Evolutionary conservation across 805 yeast genomes (phyloP).

Genomic region (Saturnispora zaruensis): DNA sequence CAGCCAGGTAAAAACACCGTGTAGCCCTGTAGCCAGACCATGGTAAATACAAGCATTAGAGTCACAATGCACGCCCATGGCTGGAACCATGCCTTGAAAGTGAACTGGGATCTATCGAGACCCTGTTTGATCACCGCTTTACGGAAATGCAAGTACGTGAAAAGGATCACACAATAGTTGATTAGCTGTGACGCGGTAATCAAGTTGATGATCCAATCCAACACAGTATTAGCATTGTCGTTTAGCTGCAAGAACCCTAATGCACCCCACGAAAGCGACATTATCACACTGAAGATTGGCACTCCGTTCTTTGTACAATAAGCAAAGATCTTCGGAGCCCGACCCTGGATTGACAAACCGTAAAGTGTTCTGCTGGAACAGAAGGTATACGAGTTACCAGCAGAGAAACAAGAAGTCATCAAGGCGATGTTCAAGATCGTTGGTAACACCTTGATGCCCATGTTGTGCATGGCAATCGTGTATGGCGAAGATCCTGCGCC

Average conservation of each 20-base stretch:
- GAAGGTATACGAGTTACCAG: conserved; percentile 73
- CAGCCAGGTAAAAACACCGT: conserved; percentile 58
- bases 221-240: conserved; percentile 51
- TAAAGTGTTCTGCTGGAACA: conserved; percentile 60
- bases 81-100: conserved; percentile 41
- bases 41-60: conserved; percentile 18
- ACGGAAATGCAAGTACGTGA: conserved; percentile 54
- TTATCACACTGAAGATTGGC: conserved; percentile 54
- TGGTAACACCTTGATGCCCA: conserved; percentile 59
- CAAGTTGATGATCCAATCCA: conserved; percentile 64
- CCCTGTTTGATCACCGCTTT: conserved; percentile 49
- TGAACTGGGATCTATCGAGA: conserved; percentile 35
- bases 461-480: conserved; percentile 66
- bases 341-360: conserved; percentile 61
- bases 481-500: conserved; percentile 60
- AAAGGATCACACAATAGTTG: conserved; percentile 49
- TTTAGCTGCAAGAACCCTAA: conserved; percentile 60
- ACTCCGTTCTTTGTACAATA: conserved; percentile 62
- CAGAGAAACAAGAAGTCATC: conserved; percentile 66
- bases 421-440: conserved; percentile 68
- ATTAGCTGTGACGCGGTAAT: conserved; percentile 62
- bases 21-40: conserved; percentile 42
- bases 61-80: conserved; percentile 22
- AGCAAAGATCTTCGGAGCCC: conserved; percentile 61
- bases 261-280: conserved; percentile 53